phyloP scores from a whole-genome alignment of 352 stramenopile genomes.

The Globisporangium spiculum region DNA sequence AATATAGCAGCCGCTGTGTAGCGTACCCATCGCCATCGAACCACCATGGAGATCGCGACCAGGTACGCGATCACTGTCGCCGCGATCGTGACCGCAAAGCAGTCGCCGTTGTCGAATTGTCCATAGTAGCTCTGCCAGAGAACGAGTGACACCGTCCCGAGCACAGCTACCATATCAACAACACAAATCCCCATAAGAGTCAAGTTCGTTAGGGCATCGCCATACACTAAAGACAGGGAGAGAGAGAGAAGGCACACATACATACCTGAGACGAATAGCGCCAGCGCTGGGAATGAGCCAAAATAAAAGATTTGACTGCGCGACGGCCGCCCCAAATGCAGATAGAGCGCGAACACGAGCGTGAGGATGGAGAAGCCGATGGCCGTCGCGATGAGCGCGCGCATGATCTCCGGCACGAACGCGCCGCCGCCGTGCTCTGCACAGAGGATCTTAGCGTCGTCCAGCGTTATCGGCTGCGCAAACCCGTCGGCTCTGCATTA shows the following conservation, averaged over 20 bases:
- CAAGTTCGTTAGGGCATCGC: not conserved
- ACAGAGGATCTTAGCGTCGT: slow-evolving; percentile 32
- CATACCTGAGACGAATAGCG: slow-evolving; percentile 46
- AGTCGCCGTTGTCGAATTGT: slow-evolving; percentile 69
- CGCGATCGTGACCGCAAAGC: slow-evolving; percentile 61
- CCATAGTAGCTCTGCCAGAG: slow-evolving; percentile 61
- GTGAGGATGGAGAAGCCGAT: slow-evolving; percentile 49
- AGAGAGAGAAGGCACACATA: not conserved
- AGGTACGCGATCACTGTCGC: slow-evolving; percentile 67
- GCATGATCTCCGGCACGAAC: slow-evolving; percentile 32
- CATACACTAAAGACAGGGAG: not conserved
- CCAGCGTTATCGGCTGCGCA: slow-evolving; percentile 16
- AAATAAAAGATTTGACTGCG: slow-evolving; percentile 58
- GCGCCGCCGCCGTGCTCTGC: slow-evolving; percentile 23
- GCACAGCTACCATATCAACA: slow-evolving; percentile 26
- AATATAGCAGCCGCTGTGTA: not conserved
- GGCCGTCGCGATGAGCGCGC: slow-evolving; percentile 39
- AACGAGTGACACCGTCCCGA: slow-evolving; percentile 39
- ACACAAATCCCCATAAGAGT: not conserved
- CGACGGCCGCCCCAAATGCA: slow-evolving; percentile 65
- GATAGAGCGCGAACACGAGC: slow-evolving; percentile 46
- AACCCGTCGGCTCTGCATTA: slow-evolving; percentile 11
- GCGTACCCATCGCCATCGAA: slow-evolving; percentile 69
- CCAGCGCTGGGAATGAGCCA: slow-evolving; percentile 47
- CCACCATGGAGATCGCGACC: slow-evolving; percentile 65